Evolutionary conservation across 2,329 filamentous ascomycete species (phyloP).

Genomic region (Pseudomassariella vexata): DNA sequence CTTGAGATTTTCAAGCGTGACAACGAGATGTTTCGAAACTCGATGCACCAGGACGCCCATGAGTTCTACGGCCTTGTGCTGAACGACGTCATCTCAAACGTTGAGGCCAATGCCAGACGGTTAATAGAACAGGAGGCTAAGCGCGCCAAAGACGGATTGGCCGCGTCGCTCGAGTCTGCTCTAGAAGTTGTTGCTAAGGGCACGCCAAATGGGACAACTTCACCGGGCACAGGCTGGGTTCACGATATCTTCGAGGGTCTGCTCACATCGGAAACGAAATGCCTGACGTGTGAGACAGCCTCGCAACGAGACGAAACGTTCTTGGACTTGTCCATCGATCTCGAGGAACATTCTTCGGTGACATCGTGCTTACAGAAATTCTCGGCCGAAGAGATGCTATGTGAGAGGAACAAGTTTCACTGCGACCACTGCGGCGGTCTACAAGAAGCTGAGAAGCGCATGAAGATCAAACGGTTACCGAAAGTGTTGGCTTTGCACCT

Average conservation of each 20-base stretch:
- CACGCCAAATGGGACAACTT: conserved; percentile 37
- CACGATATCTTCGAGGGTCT: conserved; percentile 96
- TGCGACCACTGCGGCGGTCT: conserved; percentile 95
- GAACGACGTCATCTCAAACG: conserved; percentile 93
- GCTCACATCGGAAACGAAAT: conserved; percentile 92
- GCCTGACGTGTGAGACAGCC: conserved; percentile 90
- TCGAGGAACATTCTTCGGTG: conserved; percentile 92
- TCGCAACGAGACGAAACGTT: conserved; percentile 96
- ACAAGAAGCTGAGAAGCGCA: conserved; percentile 96
- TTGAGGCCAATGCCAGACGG: conserved; percentile 77
- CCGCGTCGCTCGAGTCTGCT: conserved; percentile 44
- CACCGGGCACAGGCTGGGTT: conserved; percentile 77
- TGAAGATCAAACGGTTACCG: conserved; percentile 96
- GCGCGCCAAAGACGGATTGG: conserved; percentile 35
- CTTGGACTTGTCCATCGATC: conserved; percentile 88
- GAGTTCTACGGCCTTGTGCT: conserved; percentile 92
- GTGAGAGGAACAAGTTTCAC: conserved; percentile 97
- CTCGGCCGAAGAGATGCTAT: conserved; percentile 96
- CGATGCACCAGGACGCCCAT: conserved; percentile 97
- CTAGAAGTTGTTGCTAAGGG: conserved; percentile 31
- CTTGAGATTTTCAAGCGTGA: conserved; percentile 89
- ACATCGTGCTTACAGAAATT: conserved; percentile 94
- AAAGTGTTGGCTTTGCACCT: conserved; percentile 88
- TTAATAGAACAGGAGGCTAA: conserved; percentile 44
- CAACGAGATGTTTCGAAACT: conserved; percentile 94